These are phyloP conservation scores for Solanum pennellii DNA, from an alignment of 257 asterid genomes.

Conservation along the genomic window DNA sequence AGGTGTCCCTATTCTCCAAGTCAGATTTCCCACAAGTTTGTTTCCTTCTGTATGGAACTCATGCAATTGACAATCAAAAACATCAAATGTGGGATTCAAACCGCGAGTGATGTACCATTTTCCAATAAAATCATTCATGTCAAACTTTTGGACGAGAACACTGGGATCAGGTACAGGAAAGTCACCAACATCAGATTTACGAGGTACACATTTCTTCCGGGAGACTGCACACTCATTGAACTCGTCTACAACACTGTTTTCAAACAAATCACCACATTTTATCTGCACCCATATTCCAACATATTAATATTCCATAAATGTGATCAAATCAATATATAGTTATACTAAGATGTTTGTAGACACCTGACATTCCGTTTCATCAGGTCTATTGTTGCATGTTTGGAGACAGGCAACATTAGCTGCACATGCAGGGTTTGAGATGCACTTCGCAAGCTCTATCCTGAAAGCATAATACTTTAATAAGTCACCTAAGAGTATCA, in stretches of 20 bases:
- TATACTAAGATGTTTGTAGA: neutral
- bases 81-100: conserved; percentile 81
- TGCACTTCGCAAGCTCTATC: conserved; percentile 85
- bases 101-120: conserved; percentile 87
- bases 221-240: conserved; percentile 97
- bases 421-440: conserved; percentile 87
- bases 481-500: neutral
- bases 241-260: conserved; percentile 74
- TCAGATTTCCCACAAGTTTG: conserved; percentile 57
- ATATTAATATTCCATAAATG: neutral
- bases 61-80: conserved; percentile 84
- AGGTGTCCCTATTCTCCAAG: conserved; percentile 81
- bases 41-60: conserved; percentile 72
- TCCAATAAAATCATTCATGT: conserved; percentile 68
- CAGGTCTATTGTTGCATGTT: conserved; percentile 89
- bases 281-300: conserved; percentile 40
- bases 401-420: conserved; percentile 91
- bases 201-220: conserved; percentile 94
- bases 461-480: conserved; percentile 20
- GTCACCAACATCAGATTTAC: conserved; percentile 89
- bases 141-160: conserved; percentile 54
- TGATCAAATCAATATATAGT: neutral
- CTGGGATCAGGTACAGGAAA: conserved; percentile 79
- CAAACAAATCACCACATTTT: conserved; percentile 90
- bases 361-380: conserved; percentile 98